phyloP scores from a whole-genome alignment of 1,284 basidiomycete genomes.

The Fomitopsis palustris region DNA sequence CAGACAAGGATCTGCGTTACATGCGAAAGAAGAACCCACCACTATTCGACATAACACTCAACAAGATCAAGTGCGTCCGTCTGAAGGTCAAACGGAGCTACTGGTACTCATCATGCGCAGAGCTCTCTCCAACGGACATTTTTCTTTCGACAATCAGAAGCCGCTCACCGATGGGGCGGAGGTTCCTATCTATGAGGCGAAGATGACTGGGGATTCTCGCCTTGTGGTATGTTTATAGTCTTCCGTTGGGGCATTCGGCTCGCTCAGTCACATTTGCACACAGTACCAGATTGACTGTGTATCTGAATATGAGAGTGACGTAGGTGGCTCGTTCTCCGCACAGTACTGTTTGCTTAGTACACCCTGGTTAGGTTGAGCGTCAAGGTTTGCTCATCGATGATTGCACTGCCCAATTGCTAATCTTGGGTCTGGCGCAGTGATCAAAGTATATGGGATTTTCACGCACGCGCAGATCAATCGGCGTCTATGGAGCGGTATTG shows the following conservation, averaged over 20 bases:
- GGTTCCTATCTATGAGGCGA: slow-evolving; percentile 51
- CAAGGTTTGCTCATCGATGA: not conserved
- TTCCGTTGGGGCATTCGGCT: not conserved
- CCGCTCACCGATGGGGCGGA: slow-evolving; percentile 45
- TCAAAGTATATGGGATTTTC: slow-evolving; percentile 53
- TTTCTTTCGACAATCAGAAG: slow-evolving; percentile 68
- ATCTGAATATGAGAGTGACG: not conserved
- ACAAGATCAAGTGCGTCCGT: slow-evolving; percentile 51
- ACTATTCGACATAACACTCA: slow-evolving; percentile 45
- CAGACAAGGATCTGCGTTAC: slow-evolving; percentile 40
- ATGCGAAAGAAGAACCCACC: slow-evolving; percentile 37
- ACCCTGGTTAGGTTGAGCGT: not conserved
- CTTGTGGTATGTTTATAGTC: not conserved
- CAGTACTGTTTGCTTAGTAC: no score
- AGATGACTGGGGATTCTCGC: not conserved
- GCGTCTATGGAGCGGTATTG: slow-evolving; percentile 56
- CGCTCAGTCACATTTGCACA: not conserved
- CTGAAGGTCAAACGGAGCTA: not conserved
- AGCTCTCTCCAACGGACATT: slow-evolving; percentile 62
- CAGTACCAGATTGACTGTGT: not conserved
- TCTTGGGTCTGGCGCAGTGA: not conserved
- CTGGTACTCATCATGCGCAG: slow-evolving; percentile 28
- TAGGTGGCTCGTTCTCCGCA: slow-evolving; percentile 28
- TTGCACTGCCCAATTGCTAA: not conserved
- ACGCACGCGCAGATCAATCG: slow-evolving; percentile 55